These are phyloP conservation scores for Trebouxia gelatinosa DNA, from an alignment of 163 green algal genomes.

Conservation along the genomic window DNA sequence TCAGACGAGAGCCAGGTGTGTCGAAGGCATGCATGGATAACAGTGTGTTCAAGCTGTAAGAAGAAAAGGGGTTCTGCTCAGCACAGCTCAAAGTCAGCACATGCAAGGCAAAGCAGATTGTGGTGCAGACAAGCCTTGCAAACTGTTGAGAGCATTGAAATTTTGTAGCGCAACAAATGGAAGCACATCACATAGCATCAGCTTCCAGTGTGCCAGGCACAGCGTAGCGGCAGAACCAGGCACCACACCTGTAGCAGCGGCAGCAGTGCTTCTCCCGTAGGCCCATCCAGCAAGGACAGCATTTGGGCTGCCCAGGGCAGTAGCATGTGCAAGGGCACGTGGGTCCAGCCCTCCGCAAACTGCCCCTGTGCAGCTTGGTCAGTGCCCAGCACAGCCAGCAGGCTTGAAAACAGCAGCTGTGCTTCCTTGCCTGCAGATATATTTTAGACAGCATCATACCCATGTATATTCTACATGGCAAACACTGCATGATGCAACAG, in stretches of 20 bases:
- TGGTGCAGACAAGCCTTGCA: too few species aligned
- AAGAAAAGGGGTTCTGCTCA: too few species aligned
- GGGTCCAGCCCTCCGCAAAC: constrained; percentile 29
- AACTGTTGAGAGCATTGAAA: too few species aligned
- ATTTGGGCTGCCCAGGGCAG: constrained; percentile 50
- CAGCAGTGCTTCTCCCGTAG: constrained; percentile 36
- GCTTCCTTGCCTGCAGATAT: constrained; percentile 32
- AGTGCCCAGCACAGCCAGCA: constrained; percentile 25
- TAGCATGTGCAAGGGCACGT: constrained; percentile 39
- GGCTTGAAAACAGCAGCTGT: constrained; percentile 24
- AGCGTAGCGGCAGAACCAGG: too few species aligned
- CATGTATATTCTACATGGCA: neutral
- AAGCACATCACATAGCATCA: too few species aligned
- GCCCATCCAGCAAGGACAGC: constrained; percentile 40
- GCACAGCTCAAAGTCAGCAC: too few species aligned
- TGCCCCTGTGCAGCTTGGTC: neutral
- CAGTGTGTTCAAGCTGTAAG: too few species aligned
- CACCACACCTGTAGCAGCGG: constrained; percentile 40
- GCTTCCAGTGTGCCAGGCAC: too few species aligned
- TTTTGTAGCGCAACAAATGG: too few species aligned
- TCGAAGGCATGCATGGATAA: too few species aligned
- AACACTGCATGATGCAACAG: neutral
- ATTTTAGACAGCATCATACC: neutral
- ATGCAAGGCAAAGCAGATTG: too few species aligned
- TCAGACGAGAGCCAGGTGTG: too few species aligned